Percentiles rank a stretch among this genome's conserved stretches.
These are phyloP conservation scores for Rubia tinctorum DNA, from an alignment of 305 asterid species.

Conservation along the genomic window DNA sequence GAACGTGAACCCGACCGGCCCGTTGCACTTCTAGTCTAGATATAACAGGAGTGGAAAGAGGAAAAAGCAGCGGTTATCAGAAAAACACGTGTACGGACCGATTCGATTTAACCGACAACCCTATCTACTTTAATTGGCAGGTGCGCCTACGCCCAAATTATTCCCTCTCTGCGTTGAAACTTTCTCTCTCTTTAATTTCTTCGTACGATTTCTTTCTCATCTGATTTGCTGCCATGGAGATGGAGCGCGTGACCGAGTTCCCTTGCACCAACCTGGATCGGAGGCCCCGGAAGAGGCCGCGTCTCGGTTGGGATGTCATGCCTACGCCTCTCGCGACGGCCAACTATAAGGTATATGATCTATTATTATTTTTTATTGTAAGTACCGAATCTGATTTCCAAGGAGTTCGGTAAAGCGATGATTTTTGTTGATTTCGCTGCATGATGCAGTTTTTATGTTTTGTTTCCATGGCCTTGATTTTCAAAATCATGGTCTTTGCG, in stretches of 20 bases:
- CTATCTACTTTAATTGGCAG: conserved; percentile 16
- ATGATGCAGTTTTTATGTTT: background rate
- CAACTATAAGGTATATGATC: conserved; percentile 46
- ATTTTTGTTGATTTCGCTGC: background rate
- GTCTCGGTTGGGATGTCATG: conserved; percentile 88
- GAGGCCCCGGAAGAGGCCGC: conserved; percentile 73
- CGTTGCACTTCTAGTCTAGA: too few relatives aligned
- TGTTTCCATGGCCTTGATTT: background rate
- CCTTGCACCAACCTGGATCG: conserved; percentile 56
- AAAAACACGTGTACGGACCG: conserved; percentile 56
- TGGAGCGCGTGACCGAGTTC: conserved; percentile 83
- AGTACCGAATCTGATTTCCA: conserved; percentile 25
- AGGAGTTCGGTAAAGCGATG: conserved; percentile 33
- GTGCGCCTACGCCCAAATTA: conserved; percentile 11
- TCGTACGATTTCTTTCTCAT: background rate
- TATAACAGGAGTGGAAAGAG: background rate
- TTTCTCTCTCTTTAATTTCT: background rate
- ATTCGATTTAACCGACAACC: conserved; percentile 24
- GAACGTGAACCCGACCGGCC: too few relatives aligned
- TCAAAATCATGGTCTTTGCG: background rate
- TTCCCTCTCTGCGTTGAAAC: conserved; percentile 21
- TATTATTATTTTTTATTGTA: conserved; percentile 28
- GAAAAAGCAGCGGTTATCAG: background rate
- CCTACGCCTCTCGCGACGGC: conserved; percentile 40
- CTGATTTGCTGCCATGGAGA: conserved; percentile 50